Conservation (phyloP, 768 basidiomycete species). For the Termitomyces heimii region DNA sequence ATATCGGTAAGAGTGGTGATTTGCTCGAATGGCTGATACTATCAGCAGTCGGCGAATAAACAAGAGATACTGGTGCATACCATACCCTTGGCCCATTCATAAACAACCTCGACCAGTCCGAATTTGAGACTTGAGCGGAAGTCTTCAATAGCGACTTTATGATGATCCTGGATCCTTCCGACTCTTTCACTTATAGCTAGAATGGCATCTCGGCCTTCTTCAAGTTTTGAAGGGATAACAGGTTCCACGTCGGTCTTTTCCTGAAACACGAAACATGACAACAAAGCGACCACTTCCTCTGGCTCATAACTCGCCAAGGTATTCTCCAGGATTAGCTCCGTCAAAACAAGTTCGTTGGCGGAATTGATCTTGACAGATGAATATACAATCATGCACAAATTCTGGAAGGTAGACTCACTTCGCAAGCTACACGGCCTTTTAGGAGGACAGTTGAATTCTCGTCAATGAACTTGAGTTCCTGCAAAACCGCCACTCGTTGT, state of each 20-base stretch:
- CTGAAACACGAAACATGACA: constrained; percentile 97
- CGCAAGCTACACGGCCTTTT: constrained; percentile 97
- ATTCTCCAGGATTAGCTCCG: constrained; percentile 96
- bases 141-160: constrained; percentile 75
- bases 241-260: constrained; percentile 95
- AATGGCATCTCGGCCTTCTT: constrained; percentile 77
- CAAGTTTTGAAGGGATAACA: constrained; percentile 68
- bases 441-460: constrained; percentile 93
- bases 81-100: constrained; percentile 99
- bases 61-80: constrained; percentile 36
- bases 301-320: constrained; percentile 86
- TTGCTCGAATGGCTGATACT: constrained; percentile 83
- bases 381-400: neutral
- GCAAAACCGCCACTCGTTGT: constrained; percentile 84
- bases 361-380: constrained; percentile 78
- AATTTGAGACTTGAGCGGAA: constrained; percentile 80
- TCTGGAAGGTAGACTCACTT: constrained; percentile 43
- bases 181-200: constrained; percentile 73
- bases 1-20: constrained; percentile 92
- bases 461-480: constrained; percentile 90
- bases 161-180: constrained; percentile 68
- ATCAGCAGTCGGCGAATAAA: neutral
- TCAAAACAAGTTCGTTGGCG: constrained; percentile 92
- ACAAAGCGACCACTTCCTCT: constrained; percentile 91
- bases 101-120: constrained; percentile 93